Evolutionary conservation across 805 yeast genomes (phyloP).

Genomic region (Ogataea saltuana): DNA sequence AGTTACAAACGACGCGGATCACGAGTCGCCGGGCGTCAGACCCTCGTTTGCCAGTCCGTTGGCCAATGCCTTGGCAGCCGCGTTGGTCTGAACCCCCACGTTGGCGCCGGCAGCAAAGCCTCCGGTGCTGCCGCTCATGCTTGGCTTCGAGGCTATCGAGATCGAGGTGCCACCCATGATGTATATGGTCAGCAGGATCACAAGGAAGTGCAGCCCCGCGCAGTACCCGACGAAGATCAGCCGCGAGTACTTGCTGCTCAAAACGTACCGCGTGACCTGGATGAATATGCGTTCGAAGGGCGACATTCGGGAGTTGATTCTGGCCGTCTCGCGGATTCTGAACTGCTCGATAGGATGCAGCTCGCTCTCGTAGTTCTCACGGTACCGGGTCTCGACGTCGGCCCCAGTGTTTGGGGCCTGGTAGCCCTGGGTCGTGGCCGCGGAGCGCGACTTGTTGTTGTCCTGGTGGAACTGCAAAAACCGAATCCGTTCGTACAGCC

Average conservation of each 20-base stretch:
- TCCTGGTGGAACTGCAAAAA: slow-evolving; percentile 56
- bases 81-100: background rate
- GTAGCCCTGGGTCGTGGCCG: slow-evolving; percentile 27
- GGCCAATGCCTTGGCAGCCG: too few species aligned
- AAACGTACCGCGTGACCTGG: slow-evolving; percentile 68
- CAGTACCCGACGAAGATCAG: slow-evolving; percentile 74
- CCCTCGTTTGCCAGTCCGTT: slow-evolving; percentile 6
- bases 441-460: slow-evolving; percentile 19
- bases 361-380: slow-evolving; percentile 68
- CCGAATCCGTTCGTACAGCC: slow-evolving; percentile 75
- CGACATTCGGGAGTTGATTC: slow-evolving; percentile 69
- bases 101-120: slow-evolving; percentile 27
- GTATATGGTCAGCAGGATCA: slow-evolving; percentile 62
- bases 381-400: slow-evolving; percentile 58
- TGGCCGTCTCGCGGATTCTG: slow-evolving; percentile 71
- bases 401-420: background rate
- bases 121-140: slow-evolving; percentile 29
- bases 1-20: background rate
- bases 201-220: slow-evolving; percentile 68
- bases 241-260: slow-evolving; percentile 72
- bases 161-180: slow-evolving; percentile 38
- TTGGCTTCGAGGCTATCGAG: slow-evolving; percentile 12
- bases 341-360: slow-evolving; percentile 84
- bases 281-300: slow-evolving; percentile 79
- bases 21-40: slow-evolving; percentile 1